Percentiles rank a stretch among this genome's conserved stretches.
phyloP scores from a whole-genome alignment of 2,329 filamentous ascomycete genomes.

The Scedosporium boydii region DNA sequence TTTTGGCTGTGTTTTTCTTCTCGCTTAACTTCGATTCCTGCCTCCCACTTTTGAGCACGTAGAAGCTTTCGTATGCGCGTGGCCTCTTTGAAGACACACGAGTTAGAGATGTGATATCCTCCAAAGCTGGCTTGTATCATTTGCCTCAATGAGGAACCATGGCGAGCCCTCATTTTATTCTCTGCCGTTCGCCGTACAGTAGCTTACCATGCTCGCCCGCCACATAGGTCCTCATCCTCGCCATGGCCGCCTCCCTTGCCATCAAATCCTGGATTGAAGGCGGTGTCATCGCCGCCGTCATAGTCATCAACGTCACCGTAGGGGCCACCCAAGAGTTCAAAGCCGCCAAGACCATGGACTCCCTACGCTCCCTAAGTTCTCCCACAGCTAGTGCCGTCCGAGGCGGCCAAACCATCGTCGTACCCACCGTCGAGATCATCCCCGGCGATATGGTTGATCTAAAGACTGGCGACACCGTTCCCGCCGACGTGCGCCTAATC shows the following conservation, averaged over 20 bases:
- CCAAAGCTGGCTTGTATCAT: neutral
- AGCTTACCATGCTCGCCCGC: neutral
- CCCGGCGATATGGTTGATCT: constrained; percentile 47
- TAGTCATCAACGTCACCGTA: constrained; percentile 47
- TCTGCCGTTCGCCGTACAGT: neutral
- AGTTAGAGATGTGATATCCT: neutral
- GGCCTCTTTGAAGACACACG: neutral
- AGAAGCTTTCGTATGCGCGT: neutral
- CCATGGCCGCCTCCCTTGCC: constrained; percentile 47
- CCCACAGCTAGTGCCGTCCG: constrained; percentile 34
- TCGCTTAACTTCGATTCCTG: constrained; percentile 14
- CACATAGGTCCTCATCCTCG: constrained; percentile 39
- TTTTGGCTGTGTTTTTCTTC: neutral
- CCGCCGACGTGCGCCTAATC: constrained; percentile 47
- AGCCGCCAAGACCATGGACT: constrained; percentile 41
- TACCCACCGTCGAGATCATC: constrained; percentile 35
- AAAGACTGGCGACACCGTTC: constrained; percentile 50
- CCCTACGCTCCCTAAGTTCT: constrained; percentile 31
- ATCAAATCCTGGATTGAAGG: constrained; percentile 52
- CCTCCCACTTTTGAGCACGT: neutral
- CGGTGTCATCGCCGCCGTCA: constrained; percentile 47
- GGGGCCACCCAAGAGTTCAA: constrained; percentile 36
- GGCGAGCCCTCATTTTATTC: neutral
- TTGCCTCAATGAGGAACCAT: neutral
- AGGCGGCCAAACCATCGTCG: constrained; percentile 26